These are phyloP conservation scores for Diutina ranongensis DNA, from an alignment of 1,139 yeast genomes.

Conservation along the genomic window DNA sequence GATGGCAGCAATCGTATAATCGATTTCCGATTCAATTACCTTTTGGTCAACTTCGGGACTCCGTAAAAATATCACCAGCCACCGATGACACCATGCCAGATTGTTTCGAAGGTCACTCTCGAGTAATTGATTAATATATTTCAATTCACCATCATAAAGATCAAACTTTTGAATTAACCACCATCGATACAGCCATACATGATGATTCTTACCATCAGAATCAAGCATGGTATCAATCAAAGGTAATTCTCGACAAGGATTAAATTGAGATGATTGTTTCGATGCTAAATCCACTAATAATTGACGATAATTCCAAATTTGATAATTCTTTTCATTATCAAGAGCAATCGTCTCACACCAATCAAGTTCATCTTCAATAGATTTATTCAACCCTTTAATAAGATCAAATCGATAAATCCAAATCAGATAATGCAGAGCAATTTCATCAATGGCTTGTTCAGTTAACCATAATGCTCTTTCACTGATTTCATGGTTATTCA, in stretches of 20 bases:
- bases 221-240: constrained; percentile 55
- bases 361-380: constrained; percentile 39
- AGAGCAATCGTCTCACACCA: constrained; percentile 76
- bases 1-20: constrained; percentile 37
- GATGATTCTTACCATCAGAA: constrained; percentile 83
- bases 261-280: constrained; percentile 19
- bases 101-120: constrained; percentile 68
- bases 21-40: constrained; percentile 23
- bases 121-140: constrained; percentile 37
- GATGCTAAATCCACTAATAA: constrained; percentile 31
- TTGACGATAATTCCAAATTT: constrained; percentile 90
- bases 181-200: constrained; percentile 87
- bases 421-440: constrained; percentile 87
- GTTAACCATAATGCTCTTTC: constrained; percentile 65
- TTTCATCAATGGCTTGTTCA: constrained; percentile 44
- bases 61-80: constrained; percentile 11
- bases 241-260: constrained; percentile 47
- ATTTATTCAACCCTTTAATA: constrained; percentile 24
- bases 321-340: constrained; percentile 82
- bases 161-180: constrained; percentile 59
- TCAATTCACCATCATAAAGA: constrained; percentile 37
- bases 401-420: constrained; percentile 74
- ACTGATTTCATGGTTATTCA: constrained; percentile 50
- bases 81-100: constrained; percentile 90
- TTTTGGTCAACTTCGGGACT: not conserved